Evolutionary conservation across 768 basidiomycete species (phyloP).

Genomic region (Roridomyces roridus): DNA sequence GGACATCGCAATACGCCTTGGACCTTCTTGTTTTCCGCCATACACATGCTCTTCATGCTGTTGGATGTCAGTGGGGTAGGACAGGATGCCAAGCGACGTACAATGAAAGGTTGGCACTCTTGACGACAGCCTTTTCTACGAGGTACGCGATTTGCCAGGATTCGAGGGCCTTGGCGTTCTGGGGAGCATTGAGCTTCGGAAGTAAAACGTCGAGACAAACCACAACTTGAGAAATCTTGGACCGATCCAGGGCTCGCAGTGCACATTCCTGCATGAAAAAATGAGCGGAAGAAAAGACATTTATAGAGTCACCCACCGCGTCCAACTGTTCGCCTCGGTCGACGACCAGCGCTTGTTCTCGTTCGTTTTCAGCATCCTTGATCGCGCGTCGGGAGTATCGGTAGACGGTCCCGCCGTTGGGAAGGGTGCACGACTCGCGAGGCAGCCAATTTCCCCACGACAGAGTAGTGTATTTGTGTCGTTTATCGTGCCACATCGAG

Average conservation of each 20-base stretch:
- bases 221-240: too few species aligned
- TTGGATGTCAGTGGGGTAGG: background rate
- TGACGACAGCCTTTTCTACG: background rate
- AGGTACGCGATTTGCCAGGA: background rate
- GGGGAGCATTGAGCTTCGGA: background rate
- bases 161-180: constrained; percentile 1
- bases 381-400: background rate
- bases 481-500: too few species aligned
- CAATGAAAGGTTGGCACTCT: background rate
- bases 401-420: background rate
- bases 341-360: background rate
- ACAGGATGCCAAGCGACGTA: background rate
- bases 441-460: constrained; percentile 2
- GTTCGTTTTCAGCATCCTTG: constrained; percentile 1
- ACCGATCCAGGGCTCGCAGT: background rate
- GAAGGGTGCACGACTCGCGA: background rate
- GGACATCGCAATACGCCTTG: constrained; percentile 9
- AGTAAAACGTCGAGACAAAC: background rate
- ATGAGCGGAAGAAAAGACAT: too few species aligned
- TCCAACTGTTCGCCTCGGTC: background rate
- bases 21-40: background rate
- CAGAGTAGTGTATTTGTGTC: background rate
- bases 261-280: background rate
- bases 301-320: background rate
- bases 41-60: background rate